Conservation (phyloP, 768 basidiomycete genomes). For the Suillus fuscotomentosus region DNA sequence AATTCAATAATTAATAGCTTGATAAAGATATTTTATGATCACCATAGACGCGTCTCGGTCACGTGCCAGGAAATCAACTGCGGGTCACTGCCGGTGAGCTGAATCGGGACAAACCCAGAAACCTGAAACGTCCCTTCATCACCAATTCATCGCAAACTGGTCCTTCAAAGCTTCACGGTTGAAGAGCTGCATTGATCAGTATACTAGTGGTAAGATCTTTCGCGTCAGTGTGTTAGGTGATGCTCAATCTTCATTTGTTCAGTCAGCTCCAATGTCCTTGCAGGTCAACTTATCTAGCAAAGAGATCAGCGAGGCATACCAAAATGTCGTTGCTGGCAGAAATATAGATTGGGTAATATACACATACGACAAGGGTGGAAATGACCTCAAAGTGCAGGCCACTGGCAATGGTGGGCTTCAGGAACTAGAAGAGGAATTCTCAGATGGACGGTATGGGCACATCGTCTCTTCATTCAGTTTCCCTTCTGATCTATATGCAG, state of each 20-base stretch:
- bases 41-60: not conserved
- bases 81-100: not conserved
- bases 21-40: not conserved
- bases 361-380: slow-evolving; percentile 78
- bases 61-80: slow-evolving; percentile 6
- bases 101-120: not conserved
- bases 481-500: slow-evolving; percentile 39
- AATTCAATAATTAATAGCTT: not conserved
- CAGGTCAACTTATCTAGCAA: slow-evolving; percentile 76
- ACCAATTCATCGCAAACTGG: not conserved
- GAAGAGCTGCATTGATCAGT: not conserved
- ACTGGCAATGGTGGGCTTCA: slow-evolving; percentile 88
- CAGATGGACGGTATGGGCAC: slow-evolving; percentile 75
- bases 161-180: not conserved
- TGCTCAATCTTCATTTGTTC: not conserved
- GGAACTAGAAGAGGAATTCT: slow-evolving; percentile 92
- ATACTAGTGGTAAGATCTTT: not conserved
- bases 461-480: slow-evolving; percentile 3
- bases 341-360: slow-evolving; percentile 78
- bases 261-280: slow-evolving; percentile 57
- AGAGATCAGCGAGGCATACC: slow-evolving; percentile 73
- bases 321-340: slow-evolving; percentile 64
- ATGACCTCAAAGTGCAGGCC: slow-evolving; percentile 84
- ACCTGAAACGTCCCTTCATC: slow-evolving; percentile 7
- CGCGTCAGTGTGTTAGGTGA: not conserved